Conservation (phyloP, 2,329 filamentous ascomycete species). For the Trichocomaceae sp. region DNA sequence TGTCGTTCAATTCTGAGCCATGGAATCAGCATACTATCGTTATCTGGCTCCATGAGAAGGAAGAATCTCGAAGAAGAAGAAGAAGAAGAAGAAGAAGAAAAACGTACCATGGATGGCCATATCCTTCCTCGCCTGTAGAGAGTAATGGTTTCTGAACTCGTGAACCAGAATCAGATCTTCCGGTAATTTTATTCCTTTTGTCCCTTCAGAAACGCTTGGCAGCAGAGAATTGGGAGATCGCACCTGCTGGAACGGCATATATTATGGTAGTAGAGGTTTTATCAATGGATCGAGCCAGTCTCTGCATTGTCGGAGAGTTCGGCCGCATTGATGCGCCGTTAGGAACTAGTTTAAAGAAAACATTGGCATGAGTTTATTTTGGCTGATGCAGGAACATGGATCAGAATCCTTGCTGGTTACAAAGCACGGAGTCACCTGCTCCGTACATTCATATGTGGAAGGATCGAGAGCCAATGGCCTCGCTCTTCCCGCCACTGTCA, state of each 20-base stretch:
- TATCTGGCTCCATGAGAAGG: not conserved
- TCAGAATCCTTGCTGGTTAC: not conserved
- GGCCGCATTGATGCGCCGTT: slow-evolving; percentile 11
- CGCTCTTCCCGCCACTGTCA: slow-evolving; percentile 16
- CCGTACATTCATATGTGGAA: slow-evolving; percentile 14
- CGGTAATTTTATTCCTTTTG: slow-evolving; percentile 14
- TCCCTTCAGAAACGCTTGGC: not conserved
- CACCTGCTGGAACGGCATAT: not conserved
- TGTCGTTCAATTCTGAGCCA: slow-evolving; percentile 18
- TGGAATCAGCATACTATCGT: not conserved
- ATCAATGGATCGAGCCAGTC: not conserved
- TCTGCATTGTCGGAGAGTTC: slow-evolving; percentile 1
- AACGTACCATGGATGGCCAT: slow-evolving; percentile 14
- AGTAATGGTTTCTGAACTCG: slow-evolving; percentile 21
- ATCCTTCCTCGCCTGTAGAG: slow-evolving; percentile 17
- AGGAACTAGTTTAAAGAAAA: not conserved
- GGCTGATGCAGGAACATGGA: not conserved
- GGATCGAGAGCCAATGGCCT: slow-evolving; percentile 17
- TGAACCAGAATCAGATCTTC: slow-evolving; percentile 21
- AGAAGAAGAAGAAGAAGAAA: not conserved
- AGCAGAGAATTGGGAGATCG: not conserved
- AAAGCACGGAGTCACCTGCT: slow-evolving; percentile 9
- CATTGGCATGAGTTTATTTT: not conserved
- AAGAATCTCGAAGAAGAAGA: not conserved
- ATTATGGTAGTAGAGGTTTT: not conserved